These are phyloP conservation scores for Quercus lobata DNA, from an alignment of 331 rosid genomes.

Conservation along the genomic window DNA sequence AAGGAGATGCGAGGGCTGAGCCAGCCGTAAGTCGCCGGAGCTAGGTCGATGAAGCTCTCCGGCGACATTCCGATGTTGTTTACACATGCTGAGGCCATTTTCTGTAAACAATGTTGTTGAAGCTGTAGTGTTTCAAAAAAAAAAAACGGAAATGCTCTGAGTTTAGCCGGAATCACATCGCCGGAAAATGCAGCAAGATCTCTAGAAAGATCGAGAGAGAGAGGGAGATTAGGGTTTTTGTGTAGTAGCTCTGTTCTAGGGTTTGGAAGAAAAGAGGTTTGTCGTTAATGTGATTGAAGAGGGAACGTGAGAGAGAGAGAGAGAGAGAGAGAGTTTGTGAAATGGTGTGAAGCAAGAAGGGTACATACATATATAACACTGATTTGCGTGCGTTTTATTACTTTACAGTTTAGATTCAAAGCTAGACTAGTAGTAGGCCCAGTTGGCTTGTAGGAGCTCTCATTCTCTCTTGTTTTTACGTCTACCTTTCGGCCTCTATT, in stretches of 20 bases:
- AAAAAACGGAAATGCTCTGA: not conserved
- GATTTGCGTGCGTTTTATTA: not conserved
- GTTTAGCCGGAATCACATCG: constrained; percentile 5
- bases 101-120: constrained; percentile 10
- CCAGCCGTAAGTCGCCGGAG: constrained; percentile 55
- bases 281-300: too few relatives aligned
- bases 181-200: not conserved
- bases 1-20: constrained; percentile 57
- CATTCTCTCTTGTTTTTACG: too few relatives aligned
- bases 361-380: not conserved
- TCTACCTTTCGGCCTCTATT: not conserved
- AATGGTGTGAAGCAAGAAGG: not conserved
- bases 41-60: constrained; percentile 47
- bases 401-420: not conserved
- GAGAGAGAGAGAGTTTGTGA: not conserved
- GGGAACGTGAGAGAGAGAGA: not conserved
- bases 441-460: too few relatives aligned
- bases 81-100: constrained; percentile 91
- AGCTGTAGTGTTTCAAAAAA: not conserved
- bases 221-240: not conserved
- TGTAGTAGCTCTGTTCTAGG: not conserved
- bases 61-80: constrained; percentile 71
- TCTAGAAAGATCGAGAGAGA: not conserved
- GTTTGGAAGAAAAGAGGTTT: not conserved
- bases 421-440: not conserved